Evolutionary conservation across 2,329 filamentous ascomycete species (phyloP), one percentile per base, ranked within the genome.

Genomic region (Colletotrichum truncatum): DNA sequence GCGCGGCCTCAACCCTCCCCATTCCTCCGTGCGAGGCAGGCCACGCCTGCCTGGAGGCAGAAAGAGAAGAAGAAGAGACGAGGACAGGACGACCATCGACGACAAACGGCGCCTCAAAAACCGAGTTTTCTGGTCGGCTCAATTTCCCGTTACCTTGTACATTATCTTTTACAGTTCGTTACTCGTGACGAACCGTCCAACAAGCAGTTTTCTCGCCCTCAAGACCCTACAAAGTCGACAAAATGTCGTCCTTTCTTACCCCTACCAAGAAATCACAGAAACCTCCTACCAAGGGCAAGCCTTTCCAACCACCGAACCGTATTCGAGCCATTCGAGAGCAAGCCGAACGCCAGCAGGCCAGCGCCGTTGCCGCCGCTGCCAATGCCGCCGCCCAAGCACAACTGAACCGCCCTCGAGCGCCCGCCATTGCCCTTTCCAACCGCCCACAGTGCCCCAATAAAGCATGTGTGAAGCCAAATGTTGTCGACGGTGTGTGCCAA

Each of bases 401-500:
- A 30, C 34, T 55, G 21, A 66, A 52, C 16, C 59, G 59, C 34
- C 38, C 75, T 61, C 71, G 75, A 52, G 71, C 70, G 58, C 71
- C 73, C 67, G 70, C 75, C 48, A 68, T 79, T 67, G 70, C 78
- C 53, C 67, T 73, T 14, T 75, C 77, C 1, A 72, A 76, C 28
- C 76, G 80, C 4, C 78, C 76, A 41, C 81, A 80, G 68, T 90
- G 87, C 75, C 85, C 85, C 11, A 90, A 89, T 73, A 85, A 87
- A 65, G 78, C 81, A 51, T 91, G 88, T 75, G 81, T 82, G n/a
- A 85, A 85, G 56, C 87, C 87, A 14, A 85, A 88, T 59, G 85
- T 91, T 52, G 81, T 86, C 55, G 87, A 90, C 70, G 88, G 88
- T 36, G 86, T 93, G 70, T 98, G 96, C 79, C 88, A 89, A 67